Conservation (phyloP, 2,329 filamentous ascomycete species). For the Alternaria hordeiaustralica region DNA sequence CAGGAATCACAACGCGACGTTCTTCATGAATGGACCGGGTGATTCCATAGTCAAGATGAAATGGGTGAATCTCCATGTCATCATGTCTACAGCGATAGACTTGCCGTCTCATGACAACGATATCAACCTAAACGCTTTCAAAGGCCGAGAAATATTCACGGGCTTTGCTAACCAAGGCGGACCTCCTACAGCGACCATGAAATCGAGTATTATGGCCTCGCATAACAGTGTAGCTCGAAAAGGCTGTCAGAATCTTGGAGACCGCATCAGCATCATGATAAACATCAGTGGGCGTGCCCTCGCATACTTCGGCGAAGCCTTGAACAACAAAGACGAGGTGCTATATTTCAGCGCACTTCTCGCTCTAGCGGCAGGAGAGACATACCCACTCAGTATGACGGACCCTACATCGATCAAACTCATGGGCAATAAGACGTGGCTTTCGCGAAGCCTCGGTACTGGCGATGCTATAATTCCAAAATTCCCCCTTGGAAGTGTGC, state of each 20-base stretch:
- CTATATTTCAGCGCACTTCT: constrained; percentile 13
- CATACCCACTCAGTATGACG: constrained; percentile 19
- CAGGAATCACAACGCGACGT: constrained; percentile 19
- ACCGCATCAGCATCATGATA: constrained; percentile 22
- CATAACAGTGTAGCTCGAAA: constrained; percentile 14
- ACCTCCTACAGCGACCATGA: background rate
- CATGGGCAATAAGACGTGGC: constrained; percentile 10
- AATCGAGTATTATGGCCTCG: constrained; percentile 18
- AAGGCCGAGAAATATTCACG: background rate
- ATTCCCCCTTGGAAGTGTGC: constrained; percentile 3
- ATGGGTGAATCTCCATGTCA: constrained; percentile 12
- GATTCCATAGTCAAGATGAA: constrained; percentile 17
- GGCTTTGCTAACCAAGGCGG: background rate
- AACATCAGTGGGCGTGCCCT: constrained; percentile 20
- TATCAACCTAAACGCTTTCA: background rate
- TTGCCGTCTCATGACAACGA: background rate
- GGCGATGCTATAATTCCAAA: constrained; percentile 5
- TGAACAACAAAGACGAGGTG: constrained; percentile 10
- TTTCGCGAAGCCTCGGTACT: constrained; percentile 1
- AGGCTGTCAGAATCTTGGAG: constrained; percentile 14
- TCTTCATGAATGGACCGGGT: constrained; percentile 19
- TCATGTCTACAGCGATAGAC: constrained; percentile 6
- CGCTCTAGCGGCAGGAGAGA: constrained; percentile 20
- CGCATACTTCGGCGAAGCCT: constrained; percentile 12
- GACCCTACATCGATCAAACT: background rate